A percentile compares a stretch with the other conserved stretches of the same genome.
phyloP scores from a whole-genome alignment of 768 basidiomycete species.

The Phaffia australis region DNA sequence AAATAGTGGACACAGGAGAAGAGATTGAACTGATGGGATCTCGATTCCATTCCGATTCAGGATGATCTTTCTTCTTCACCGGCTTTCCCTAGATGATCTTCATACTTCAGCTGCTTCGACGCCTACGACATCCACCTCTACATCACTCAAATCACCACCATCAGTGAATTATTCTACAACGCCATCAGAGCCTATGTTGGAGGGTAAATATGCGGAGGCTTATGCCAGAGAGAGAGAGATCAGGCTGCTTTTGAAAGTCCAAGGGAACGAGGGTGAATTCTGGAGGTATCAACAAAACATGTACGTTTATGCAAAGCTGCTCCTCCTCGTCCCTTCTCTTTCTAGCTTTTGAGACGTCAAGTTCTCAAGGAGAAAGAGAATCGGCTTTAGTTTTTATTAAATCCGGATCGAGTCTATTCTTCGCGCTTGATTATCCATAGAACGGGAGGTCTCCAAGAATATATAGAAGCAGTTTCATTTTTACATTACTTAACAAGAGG shows the following conservation, averaged over 20 bases:
- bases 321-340: not conserved
- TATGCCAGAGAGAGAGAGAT: conserved; percentile 57
- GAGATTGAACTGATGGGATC: too few species aligned
- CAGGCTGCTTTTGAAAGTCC: conserved; percentile 47
- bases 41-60: too few species aligned
- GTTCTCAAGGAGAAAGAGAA: too few species aligned
- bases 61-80: conserved; percentile 80
- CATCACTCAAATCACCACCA: not conserved
- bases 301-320: conserved; percentile 38
- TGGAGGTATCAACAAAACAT: conserved; percentile 55
- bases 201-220: conserved; percentile 30
- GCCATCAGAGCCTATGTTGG: not conserved
- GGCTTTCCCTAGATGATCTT: conserved; percentile 41
- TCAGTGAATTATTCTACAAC: not conserved
- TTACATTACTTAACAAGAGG: conserved; percentile 67
- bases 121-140: not conserved
- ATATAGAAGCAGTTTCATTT: conserved; percentile 86
- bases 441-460: conserved; percentile 69
- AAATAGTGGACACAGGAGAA: too few species aligned
- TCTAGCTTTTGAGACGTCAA: not conserved
- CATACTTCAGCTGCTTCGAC: not conserved
- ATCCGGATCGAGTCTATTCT: conserved; percentile 30
- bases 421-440: conserved; percentile 24
- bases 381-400: not conserved
- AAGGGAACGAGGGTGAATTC: conserved; percentile 40